phyloP scores from a whole-genome alignment of 768 basidiomycete species.

The Phanerodontia chrysosporium region DNA sequence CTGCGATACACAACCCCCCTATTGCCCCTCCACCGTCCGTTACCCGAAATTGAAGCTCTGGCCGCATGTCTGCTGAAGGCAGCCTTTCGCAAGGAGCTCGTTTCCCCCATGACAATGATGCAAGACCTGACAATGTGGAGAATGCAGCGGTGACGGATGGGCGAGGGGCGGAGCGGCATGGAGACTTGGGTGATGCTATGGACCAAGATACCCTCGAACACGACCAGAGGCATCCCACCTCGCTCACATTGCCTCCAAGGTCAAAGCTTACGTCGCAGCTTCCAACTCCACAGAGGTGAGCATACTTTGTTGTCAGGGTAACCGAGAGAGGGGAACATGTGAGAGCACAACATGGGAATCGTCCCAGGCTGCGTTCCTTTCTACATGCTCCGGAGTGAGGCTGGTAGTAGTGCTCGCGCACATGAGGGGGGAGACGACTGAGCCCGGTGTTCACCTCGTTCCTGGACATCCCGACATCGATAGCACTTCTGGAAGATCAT shows the following conservation, averaged over 20 bases:
- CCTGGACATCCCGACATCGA: background rate
- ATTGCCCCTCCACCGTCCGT: background rate
- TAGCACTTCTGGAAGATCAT: background rate
- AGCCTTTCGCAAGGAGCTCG: background rate
- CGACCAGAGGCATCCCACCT: background rate
- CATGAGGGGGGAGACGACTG: background rate
- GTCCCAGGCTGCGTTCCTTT: background rate
- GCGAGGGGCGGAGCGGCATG: background rate
- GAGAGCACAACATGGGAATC: background rate
- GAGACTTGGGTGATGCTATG: background rate
- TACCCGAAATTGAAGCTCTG: background rate
- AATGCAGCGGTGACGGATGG: background rate
- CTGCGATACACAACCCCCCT: background rate
- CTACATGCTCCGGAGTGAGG: too few species aligned
- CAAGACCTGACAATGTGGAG: background rate
- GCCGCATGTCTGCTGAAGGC: background rate
- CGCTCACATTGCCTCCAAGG: background rate
- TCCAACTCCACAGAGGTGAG: constrained; percentile 33
- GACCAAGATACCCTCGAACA: constrained; percentile 2
- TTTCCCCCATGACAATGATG: background rate
- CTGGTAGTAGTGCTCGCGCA: too few species aligned
- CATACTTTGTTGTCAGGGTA: background rate
- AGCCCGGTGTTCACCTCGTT: background rate
- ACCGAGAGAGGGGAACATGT: background rate
- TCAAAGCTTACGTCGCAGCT: constrained; percentile 20